Evolutionary conservation across 2,329 filamentous ascomycete genomes (phyloP).

Genomic region (Alternaria hordeiaustralica): DNA sequence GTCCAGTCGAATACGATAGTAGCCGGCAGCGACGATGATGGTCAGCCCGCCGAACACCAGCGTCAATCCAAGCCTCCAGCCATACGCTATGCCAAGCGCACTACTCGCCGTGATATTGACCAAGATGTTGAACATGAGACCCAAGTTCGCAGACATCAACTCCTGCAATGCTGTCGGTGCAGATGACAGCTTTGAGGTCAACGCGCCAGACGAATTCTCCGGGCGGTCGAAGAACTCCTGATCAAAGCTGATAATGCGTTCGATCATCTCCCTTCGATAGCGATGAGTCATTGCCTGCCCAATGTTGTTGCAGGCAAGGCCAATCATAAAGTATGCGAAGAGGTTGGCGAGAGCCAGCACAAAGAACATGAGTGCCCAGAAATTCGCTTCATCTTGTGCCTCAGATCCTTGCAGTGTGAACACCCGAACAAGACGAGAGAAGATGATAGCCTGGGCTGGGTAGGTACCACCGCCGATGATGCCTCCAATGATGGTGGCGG

Average conservation of each 20-base stretch:
- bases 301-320: constrained; percentile 72
- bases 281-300: constrained; percentile 13
- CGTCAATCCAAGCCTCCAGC: constrained; percentile 20
- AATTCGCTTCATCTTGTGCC: constrained; percentile 17
- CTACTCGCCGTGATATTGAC: constrained; percentile 14
- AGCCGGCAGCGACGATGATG: constrained; percentile 9
- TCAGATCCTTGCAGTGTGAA: constrained; percentile 23
- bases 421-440: constrained; percentile 20
- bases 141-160: constrained; percentile 22
- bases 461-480: constrained; percentile 2
- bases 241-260: constrained; percentile 73
- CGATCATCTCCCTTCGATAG: constrained; percentile 14
- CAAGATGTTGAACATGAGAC: constrained; percentile 12
- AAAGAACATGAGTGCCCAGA: constrained; percentile 36
- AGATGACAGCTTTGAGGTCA: constrained; percentile 61
- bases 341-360: constrained; percentile 22
- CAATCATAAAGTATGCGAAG: constrained; percentile 50
- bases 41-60: constrained; percentile 14
- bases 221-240: constrained; percentile 87
- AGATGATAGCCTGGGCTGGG: constrained; percentile 22
- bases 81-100: constrained; percentile 17
- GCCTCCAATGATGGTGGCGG: background rate
- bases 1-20: constrained; percentile 54
- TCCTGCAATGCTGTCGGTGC: constrained; percentile 59
- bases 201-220: constrained; percentile 83